Percentiles rank a stretch among this genome's conserved stretches.
These are phyloP conservation scores for Melaleuca quinquenervia DNA, from an alignment of 345 rosid species.

Conservation along the genomic window DNA sequence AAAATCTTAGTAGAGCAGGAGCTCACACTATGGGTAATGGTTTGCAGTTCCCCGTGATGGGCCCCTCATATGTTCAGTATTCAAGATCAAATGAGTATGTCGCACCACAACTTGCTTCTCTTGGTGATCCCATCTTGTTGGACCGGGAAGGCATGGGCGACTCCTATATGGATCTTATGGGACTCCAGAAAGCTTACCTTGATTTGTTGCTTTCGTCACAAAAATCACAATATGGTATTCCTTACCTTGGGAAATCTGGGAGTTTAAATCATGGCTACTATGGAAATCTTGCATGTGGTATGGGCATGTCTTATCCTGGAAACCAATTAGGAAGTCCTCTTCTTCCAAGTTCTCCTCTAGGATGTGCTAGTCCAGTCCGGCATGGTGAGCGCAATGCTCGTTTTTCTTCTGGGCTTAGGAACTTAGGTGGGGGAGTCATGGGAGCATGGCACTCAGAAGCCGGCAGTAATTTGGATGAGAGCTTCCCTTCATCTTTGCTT, in stretches of 20 bases:
- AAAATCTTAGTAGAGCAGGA: constrained; percentile 24
- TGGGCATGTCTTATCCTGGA: constrained; percentile 50
- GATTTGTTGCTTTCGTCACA: constrained; percentile 31
- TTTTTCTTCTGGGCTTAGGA: constrained; percentile 40
- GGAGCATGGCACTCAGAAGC: constrained; percentile 48
- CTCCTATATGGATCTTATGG: constrained; percentile 42
- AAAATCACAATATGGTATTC: constrained; percentile 38
- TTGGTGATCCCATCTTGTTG: constrained; percentile 22
- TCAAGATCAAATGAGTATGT: constrained; percentile 37
- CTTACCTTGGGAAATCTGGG: constrained; percentile 34
- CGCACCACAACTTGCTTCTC: constrained; percentile 40
- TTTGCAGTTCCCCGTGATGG: constrained; percentile 30
- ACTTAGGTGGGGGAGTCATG: constrained; percentile 34
- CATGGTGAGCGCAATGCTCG: constrained; percentile 38
- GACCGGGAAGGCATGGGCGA: constrained; percentile 29
- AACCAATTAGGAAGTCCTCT: constrained; percentile 24
- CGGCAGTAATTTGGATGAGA: constrained; percentile 35
- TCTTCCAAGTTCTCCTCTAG: constrained; percentile 39
- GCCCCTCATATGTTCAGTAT: constrained; percentile 36
- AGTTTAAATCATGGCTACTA: constrained; percentile 27
- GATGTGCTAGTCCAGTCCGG: constrained; percentile 38
- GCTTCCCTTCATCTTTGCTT: constrained; percentile 43
- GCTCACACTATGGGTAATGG: constrained; percentile 25
- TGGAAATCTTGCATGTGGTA: constrained; percentile 37
- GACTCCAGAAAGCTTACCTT: constrained; percentile 44